Evolutionary conservation across 148 eudicot species (phyloP), one percentile per base, ranked within the genome.

Genomic region (Rhododendron griersonianum): DNA sequence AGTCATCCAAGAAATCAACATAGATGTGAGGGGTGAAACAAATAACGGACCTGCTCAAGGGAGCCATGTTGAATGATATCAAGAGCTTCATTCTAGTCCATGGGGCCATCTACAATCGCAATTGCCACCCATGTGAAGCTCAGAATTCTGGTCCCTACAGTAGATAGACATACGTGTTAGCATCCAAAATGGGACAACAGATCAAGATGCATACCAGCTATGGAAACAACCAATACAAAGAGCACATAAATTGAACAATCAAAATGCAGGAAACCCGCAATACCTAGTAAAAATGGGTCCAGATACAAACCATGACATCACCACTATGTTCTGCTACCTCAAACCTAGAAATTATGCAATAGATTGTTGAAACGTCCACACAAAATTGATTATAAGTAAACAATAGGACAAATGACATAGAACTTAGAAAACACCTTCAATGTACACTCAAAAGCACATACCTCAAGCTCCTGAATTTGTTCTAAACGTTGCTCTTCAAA

Each of bases 401-500:
- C 37, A 35, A 57, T 3, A 4, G 33, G 82, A 16, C 23, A 59
- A 82, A 81, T 65, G 41, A 37, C 61, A 33, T 47, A 57, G 35
- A 33, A 33, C 35, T 33, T 33, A 33, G 35, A 33, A 33, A 1
- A 33, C 35, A 33, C 35, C 35, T 41, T 37, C 30, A 1, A 7
- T n/a, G 15, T 69, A 77, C 0, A 86, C 3, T 21, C 65, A 57
- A 83, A 78, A 83, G 33, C 2, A 86, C 90, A 84, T 88, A 97
- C 98, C 98, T 95, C 98, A 85, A 98, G 96, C 84, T 98, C 99
- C 87, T 94, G 99, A 87, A 98, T 92, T 87, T 98, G 98, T 90
- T 98, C 99, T 81, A 93, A 76, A 76, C 98, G 98, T 75, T 89
- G 94, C 89, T 98, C 99, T 93, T 98, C 99, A 86, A 94, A 98